phyloP scores from a whole-genome alignment of 1,284 basidiomycete species.

The Salmacisia buchloeana region DNA sequence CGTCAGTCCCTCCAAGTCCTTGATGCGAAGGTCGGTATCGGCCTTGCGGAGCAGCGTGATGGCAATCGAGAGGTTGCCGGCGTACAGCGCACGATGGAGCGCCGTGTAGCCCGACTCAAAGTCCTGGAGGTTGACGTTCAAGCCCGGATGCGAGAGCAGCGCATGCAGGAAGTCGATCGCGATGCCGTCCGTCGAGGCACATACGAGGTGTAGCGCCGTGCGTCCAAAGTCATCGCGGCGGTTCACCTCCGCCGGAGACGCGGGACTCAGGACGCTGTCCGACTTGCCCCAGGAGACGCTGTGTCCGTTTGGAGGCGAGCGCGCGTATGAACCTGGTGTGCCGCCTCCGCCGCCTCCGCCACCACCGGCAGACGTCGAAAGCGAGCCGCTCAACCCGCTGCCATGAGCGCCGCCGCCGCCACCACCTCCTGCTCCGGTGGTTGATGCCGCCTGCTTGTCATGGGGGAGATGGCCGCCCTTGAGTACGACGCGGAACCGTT shows the following conservation, averaged over 20 bases:
- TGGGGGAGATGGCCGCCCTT: slow-evolving; percentile 13
- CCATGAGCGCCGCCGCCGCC: not conserved
- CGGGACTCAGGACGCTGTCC: slow-evolving; percentile 20
- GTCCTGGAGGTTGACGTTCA: slow-evolving; percentile 79
- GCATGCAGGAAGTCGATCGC: slow-evolving; percentile 73
- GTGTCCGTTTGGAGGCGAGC: slow-evolving; percentile 13
- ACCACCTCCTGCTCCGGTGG: slow-evolving; percentile 1
- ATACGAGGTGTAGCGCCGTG: slow-evolving; percentile 75
- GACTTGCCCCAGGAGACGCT: not conserved
- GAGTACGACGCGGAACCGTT: slow-evolving; percentile 38
- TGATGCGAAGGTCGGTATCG: slow-evolving; percentile 70
- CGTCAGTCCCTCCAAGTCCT: slow-evolving; percentile 85
- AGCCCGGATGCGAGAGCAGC: slow-evolving; percentile 69
- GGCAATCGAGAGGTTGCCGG: slow-evolving; percentile 74
- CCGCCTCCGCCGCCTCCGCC: not conserved
- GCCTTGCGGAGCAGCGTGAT: slow-evolving; percentile 67
- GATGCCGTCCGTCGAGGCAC: slow-evolving; percentile 61
- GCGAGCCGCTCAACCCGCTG: not conserved
- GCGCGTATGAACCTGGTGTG: slow-evolving; percentile 5
- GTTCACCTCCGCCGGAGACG: slow-evolving; percentile 61
- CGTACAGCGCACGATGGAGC: slow-evolving; percentile 82
- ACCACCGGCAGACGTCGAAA: not conserved
- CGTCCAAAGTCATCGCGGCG: slow-evolving; percentile 66
- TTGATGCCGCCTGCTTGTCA: not conserved
- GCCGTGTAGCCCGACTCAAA: slow-evolving; percentile 68